Base-by-base conservation (phyloP, 441 rosid species). In the Populus hybrid region DNA sequence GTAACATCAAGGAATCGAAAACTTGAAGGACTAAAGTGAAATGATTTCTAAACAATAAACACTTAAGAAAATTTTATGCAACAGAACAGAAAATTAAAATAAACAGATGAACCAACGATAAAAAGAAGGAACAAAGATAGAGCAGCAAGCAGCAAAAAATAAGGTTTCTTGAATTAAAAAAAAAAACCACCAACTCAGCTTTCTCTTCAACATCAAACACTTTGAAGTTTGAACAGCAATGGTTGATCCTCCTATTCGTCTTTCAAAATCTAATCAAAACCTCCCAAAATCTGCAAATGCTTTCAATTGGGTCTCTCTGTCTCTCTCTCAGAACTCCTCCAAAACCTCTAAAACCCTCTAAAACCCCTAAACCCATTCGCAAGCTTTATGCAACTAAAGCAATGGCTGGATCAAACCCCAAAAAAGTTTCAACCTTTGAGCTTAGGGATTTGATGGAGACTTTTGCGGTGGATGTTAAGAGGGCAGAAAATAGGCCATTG, bases 401-500 rank as follows among this genome's bases (percentile, higher is more conserved):
- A 35, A 77, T 79, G 84, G 78, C 82, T 30, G 70, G 69, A 7
- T 32, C 83, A 16, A 42, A 81, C 5, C 32, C 84, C 8, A 61
- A 81, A 42, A 53, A 50, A 10, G 71, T 61, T 4, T 30, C 84
- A 18, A 75, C 32, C 61, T 83, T 82, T 71, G 88, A 86, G 81
- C 87, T 95, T 84, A 84, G 81, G 73, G 84, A 82, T 73, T 69
- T 93, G 81, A 82, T 83, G 82, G 89, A 95, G 72, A 90, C 88
- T 79, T 81, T 90, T 70, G 81, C 82, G 0, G 91, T 93, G 21
- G 81, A 82, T 69, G 91, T 92, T 38, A 86, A 81, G 67, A 89
- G 86, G 79, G 97, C 98, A 8, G 97, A 91, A 83, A 87, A 82
- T 76, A 79, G 97, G 82, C 82, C 89, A 8, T 84, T 95, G 34